These are phyloP conservation scores for Poronia punctata DNA, from an alignment of 495 filamentous ascomycete genomes.

Conservation along the genomic window DNA sequence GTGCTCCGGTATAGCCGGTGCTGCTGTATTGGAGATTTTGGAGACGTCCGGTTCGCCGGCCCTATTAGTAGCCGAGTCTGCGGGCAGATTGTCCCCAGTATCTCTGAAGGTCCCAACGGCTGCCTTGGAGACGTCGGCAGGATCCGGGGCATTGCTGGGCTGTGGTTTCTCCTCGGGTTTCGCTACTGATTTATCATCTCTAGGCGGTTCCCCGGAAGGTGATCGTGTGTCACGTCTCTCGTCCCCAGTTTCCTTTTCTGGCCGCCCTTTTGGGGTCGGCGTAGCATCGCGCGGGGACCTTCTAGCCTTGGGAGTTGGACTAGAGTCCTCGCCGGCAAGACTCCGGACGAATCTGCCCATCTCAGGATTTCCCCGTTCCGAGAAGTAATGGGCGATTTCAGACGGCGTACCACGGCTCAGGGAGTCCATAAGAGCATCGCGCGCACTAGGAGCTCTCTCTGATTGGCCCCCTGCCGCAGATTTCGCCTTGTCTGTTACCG, in stretches of 20 bases:
- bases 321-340: conserved; percentile 5
- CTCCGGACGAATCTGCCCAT: conserved; percentile 20
- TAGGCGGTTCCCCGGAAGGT: conserved; percentile 10
- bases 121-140: conserved; percentile 14
- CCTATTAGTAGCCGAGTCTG: conserved; percentile 3
- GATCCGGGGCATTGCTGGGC: background rate
- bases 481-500: conserved; percentile 5
- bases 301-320: background rate
- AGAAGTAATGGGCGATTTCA: conserved; percentile 18
- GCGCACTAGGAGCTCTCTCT: conserved; percentile 2
- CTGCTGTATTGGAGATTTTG: conserved; percentile 11
- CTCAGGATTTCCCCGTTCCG: conserved; percentile 18
- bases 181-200: conserved; percentile 6
- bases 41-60: conserved; percentile 14
- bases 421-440: conserved; percentile 4
- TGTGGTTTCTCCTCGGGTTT: conserved; percentile 8
- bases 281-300: background rate
- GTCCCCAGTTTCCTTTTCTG: background rate
- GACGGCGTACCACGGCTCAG: conserved; percentile 18
- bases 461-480: conserved; percentile 1
- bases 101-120: conserved; percentile 11
- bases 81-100: background rate
- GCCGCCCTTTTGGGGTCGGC: background rate
- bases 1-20: conserved; percentile 4
- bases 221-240: background rate